Evolutionary conservation across 805 yeast species (phyloP).

Genomic region (Saturnispora ahearnii): DNA sequence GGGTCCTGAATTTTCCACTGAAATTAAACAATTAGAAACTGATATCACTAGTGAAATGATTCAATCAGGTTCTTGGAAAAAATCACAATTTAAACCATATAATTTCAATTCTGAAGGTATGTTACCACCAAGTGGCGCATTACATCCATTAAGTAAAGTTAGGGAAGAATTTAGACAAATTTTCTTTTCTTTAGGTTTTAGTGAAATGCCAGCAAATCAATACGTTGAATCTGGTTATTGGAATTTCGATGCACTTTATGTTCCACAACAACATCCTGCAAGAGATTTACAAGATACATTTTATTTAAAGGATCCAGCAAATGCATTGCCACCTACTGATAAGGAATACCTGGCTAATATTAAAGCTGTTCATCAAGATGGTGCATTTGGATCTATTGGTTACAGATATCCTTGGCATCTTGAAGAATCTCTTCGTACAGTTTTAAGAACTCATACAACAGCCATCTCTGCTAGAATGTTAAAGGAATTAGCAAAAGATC

Average conservation of each 20-base stretch:
- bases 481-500: slow-evolving; percentile 77
- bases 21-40: slow-evolving; percentile 76
- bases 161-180: slow-evolving; percentile 97
- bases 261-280: slow-evolving; percentile 99
- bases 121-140: slow-evolving; percentile 77
- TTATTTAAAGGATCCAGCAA: slow-evolving; percentile 86
- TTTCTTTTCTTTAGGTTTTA: slow-evolving; percentile 95
- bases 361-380: slow-evolving; percentile 77
- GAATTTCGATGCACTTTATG: slow-evolving; percentile 95
- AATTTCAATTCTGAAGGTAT: slow-evolving; percentile 95
- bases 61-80: slow-evolving; percentile 70
- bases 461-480: slow-evolving; percentile 87
- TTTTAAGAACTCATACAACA: slow-evolving; percentile 95
- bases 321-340: slow-evolving; percentile 79
- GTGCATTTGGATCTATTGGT: slow-evolving; percentile 91
- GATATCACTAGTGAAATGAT: slow-evolving; percentile 95
- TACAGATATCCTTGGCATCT: slow-evolving; percentile 97
- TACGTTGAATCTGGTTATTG: slow-evolving; percentile 98
- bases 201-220: slow-evolving; percentile 98
- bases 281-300: slow-evolving; percentile 98
- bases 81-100: slow-evolving; percentile 82
- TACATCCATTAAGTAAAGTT: slow-evolving; percentile 94
- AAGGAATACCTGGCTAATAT: slow-evolving; percentile 67
- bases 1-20: slow-evolving; percentile 77
- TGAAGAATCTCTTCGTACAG: slow-evolving; percentile 83